Base-by-base conservation (phyloP, 2,329 filamentous ascomycete genomes). In the Alternaria longipes region DNA sequence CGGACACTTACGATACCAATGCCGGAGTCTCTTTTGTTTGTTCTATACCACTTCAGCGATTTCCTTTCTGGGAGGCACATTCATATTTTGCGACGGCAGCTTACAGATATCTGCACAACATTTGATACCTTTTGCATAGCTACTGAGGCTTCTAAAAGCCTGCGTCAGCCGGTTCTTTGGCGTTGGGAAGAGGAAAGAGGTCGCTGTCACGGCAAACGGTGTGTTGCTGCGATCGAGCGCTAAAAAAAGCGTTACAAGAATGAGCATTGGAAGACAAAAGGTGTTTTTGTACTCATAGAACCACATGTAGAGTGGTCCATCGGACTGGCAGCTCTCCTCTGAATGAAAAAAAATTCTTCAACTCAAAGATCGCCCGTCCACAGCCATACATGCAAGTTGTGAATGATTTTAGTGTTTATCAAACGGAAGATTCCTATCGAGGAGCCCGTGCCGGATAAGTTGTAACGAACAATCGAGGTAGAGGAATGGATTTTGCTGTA, bases 51-150 rank as follows among this genome's bases (percentile, higher is more conserved):
- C 73, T 69, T 67, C 52, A 69, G 70, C 68, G 65, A 90, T 74
- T 81, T 94, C 51, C 93, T 90, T 81, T 94, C 81, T 18, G 86
- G 93, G 81, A 89, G 54, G 41, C 54, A 56, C 40, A 20, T 40
- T 56, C 28, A 30, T 36, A 52, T 47, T 56, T 56, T 60, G 42
- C 41, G 9, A 26, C n/a, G 32, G 47, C 54, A 42, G 40, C 51
- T 52, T 18, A 57, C 26, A 57, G 20, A 40, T 44, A 61, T 67
- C 59, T 59, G 52, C 47, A 40, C 32, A 58, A 54, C 38, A 56
- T 60, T 45, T 60, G 20, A 56, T 60, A 60, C 24, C 24, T 62
- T 56, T 49, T 51, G 54, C 56, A 60, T 59, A 59, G 41, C 34
- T 42, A 47, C 50, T 51, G 47, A 26, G 46, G 54, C 53, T 57